Percentiles rank a stretch among this genome's conserved stretches.
Conservation (phyloP, 768 basidiomycete genomes). For the Cubamyces lactineus region DNA sequence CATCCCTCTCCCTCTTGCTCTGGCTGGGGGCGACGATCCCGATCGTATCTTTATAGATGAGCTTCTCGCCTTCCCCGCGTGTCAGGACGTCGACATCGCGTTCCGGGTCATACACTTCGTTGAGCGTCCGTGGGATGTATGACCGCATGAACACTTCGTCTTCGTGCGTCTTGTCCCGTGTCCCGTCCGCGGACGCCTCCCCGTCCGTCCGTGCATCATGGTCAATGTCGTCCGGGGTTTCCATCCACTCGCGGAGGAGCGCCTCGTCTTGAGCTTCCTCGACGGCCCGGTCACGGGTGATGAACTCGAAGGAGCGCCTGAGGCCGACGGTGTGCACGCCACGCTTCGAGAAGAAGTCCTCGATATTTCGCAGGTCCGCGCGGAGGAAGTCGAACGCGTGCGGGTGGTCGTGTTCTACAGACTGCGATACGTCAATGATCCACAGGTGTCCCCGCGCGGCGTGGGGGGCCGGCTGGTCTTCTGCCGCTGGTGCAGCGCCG, state of each 20-base stretch:
- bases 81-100: slow-evolving; percentile 80
- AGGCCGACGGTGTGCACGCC: slow-evolving; percentile 81
- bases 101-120: slow-evolving; percentile 94
- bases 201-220: slow-evolving; percentile 21
- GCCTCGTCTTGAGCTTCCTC: slow-evolving; percentile 32
- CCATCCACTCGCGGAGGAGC: slow-evolving; percentile 52
- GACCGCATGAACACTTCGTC: slow-evolving; percentile 88
- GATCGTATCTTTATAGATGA: slow-evolving; percentile 90
- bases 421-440: slow-evolving; percentile 98
- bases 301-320: slow-evolving; percentile 84
- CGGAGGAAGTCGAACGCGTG: slow-evolving; percentile 95
- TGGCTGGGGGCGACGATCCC: slow-evolving; percentile 61
- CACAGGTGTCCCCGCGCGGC: slow-evolving; percentile 60
- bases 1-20: slow-evolving; percentile 14
- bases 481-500: background rate
- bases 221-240: slow-evolving; percentile 35
- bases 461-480: slow-evolving; percentile 2
- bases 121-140: slow-evolving; percentile 90
- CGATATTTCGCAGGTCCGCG: slow-evolving; percentile 88
- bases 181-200: background rate
- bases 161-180: slow-evolving; percentile 55
- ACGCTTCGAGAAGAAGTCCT: slow-evolving; percentile 85
- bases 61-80: slow-evolving; percentile 65
- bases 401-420: slow-evolving; percentile 98
- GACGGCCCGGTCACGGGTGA: slow-evolving; percentile 61